These are phyloP conservation scores for Emydomyces testavorans DNA, from an alignment of 2,329 filamentous ascomycete species.

Conservation along the genomic window DNA sequence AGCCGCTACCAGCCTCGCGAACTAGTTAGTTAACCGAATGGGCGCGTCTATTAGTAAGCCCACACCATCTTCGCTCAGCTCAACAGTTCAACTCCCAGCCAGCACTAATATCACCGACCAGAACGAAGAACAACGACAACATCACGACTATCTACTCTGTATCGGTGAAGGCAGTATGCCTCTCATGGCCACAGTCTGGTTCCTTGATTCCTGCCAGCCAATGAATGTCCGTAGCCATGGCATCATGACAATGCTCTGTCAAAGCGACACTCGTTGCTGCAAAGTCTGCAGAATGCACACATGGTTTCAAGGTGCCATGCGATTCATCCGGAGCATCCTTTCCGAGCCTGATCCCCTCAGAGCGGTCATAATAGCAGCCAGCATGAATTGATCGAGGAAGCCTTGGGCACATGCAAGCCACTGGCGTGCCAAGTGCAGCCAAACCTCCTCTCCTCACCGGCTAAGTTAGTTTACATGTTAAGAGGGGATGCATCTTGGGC, in stretches of 20 bases:
- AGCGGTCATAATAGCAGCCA: too few relatives aligned
- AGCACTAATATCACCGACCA: too few relatives aligned
- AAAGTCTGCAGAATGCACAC: conserved; percentile 4
- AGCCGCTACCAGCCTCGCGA: too few relatives aligned
- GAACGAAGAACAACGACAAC: too few relatives aligned
- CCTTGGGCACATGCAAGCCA: conserved; percentile 3
- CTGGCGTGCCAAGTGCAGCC: conserved; percentile 10
- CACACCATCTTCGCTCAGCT: too few relatives aligned
- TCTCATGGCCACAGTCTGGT: neutral
- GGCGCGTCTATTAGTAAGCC: too few relatives aligned
- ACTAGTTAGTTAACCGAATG: too few relatives aligned
- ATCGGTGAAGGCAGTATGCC: too few relatives aligned
- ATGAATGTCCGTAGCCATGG: neutral
- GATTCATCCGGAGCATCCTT: conserved; percentile 1
- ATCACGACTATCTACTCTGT: too few relatives aligned
- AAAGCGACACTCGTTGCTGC: too few relatives aligned
- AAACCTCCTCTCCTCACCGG: neutral
- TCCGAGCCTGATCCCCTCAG: conserved; percentile 4
- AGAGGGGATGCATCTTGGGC: neutral
- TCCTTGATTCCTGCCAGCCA: neutral
- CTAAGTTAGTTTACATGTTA: neutral
- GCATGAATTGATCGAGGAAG: conserved; percentile 1
- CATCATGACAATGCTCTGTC: too few relatives aligned
- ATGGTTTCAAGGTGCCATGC: conserved; percentile 3
- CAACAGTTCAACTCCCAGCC: too few relatives aligned